Evolutionary conservation across 257 asterid genomes (phyloP), one percentile per base, ranked within the genome.

Genomic region (Solanum clarkiae): DNA sequence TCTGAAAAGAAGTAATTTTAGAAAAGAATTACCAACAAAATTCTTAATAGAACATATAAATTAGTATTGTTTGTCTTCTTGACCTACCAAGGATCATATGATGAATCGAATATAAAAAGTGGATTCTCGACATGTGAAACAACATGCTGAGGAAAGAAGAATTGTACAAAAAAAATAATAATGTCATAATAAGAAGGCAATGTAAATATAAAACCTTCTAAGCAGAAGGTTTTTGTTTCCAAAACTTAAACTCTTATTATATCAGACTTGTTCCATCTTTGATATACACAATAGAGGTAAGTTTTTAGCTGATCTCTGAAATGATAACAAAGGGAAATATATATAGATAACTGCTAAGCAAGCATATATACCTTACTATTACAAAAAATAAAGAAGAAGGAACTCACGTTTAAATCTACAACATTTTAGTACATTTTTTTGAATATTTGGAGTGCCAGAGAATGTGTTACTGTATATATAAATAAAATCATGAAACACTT

Each of bases 341-440:
- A 36, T 36, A 36, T 3, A 36, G 5, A 36, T 36, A 36, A 36
- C 6, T 36, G 26, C 26, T 26, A 26, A 26, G 26, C 26, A 53
- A 53, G 14, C 5, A 53, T 53, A 53, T 14, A 53, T 14, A 53
- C 56, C 56, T 53, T 53, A 53, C 18, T 53, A 53, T 53, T 4
- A 53, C 13, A 18, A 54, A 3, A 14, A 2, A 4, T 53, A 13
- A 55, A 82, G 22, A 82, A 6, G 2, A 84, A 17, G 16, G 24
- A 42, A 53, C 93, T 83, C 88, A 94, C 99, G 86, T 95, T 98
- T 42, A 97, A 92, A 42, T 85, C 80, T 42, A 91, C 97, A 56
- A 94, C 97, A 9, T 91, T 91, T 4, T 86, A 74, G 56, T 88
- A 95, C 90, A 87, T 91, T 16, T 86, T 93, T 26, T 26, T n/a